A percentile compares a stretch with the other conserved stretches of the same genome.
phyloP scores from a whole-genome alignment of 352 stramenopile species.

The Phytophthora podocarpi region DNA sequence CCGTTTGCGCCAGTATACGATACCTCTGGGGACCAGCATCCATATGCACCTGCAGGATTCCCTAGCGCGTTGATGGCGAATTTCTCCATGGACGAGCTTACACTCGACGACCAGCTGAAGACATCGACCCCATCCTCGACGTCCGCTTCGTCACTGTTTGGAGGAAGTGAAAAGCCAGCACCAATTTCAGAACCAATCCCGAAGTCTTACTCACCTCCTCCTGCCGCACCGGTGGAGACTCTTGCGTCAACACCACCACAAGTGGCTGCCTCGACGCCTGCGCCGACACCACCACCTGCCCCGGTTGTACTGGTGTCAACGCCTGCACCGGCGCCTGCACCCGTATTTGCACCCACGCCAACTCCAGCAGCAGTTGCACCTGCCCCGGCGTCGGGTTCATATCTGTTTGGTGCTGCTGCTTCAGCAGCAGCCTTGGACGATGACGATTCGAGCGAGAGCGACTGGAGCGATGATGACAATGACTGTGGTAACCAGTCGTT shows the following conservation, averaged over 20 bases:
- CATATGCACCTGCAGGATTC: constrained; percentile 30
- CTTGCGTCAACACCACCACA: constrained; percentile 15
- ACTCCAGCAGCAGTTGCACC: constrained; percentile 1
- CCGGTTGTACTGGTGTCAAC: background rate
- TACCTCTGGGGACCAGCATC: background rate
- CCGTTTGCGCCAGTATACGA: constrained; percentile 31
- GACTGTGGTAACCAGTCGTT: constrained; percentile 32
- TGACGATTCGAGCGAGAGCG: constrained; percentile 67
- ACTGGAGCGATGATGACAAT: constrained; percentile 74
- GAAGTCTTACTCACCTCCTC: constrained; percentile 10
- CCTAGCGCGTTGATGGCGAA: constrained; percentile 45
- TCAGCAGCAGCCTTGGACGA: constrained; percentile 33
- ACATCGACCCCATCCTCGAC: constrained; percentile 15
- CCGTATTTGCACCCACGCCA: constrained; percentile 9
- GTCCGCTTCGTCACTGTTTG: constrained; percentile 39
- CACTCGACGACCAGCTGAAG: constrained; percentile 34
- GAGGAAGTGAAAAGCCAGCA: constrained; percentile 12
- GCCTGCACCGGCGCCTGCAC: background rate
- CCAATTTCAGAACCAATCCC: constrained; percentile 8
- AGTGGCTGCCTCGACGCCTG: constrained; percentile 1
- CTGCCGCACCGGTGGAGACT: constrained; percentile 10
- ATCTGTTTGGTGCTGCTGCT: constrained; percentile 43
- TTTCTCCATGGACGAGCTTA: constrained; percentile 54
- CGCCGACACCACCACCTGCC: constrained; percentile 19
- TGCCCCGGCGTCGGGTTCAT: constrained; percentile 17